A percentile compares a stretch with the other conserved stretches of the same genome.
Evolutionary conservation across 176 grass and related monocot genomes (phyloP).

Genomic region (Carex littledalei): DNA sequence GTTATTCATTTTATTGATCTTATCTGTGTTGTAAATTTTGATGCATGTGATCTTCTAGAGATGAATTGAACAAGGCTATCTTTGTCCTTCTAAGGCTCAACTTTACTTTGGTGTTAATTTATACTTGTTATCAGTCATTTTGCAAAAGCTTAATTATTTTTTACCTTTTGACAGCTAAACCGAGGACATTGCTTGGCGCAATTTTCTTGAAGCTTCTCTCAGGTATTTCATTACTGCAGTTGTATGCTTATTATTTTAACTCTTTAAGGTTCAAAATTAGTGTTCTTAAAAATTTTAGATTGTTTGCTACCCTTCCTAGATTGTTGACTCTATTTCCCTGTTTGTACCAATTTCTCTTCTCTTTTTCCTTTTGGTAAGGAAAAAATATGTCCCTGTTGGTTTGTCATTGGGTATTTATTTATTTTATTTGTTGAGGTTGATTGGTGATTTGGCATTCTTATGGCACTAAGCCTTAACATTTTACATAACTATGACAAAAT

Average conservation of each 20-base stretch:
- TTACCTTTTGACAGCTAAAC: conserved; percentile 49
- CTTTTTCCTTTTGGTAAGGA: conserved; percentile 13
- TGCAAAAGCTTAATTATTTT: background rate
- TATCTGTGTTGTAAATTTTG: background rate
- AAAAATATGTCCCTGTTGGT: background rate
- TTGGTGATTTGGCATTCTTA: background rate
- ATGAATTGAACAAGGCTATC: conserved; percentile 5
- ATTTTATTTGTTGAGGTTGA: background rate
- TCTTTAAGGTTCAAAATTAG: conserved; percentile 6
- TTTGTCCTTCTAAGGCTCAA: background rate
- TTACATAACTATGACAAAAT: conserved; percentile 1
- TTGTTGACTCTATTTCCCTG: background rate
- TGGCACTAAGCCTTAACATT: background rate
- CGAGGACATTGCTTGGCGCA: conserved; percentile 63
- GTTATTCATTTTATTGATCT: background rate
- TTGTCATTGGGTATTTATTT: conserved; percentile 6
- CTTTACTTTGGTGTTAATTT: background rate
- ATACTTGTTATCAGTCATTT: background rate
- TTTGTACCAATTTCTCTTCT: background rate
- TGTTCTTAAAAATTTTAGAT: background rate
- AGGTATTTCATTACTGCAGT: conserved; percentile 35
- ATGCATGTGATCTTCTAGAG: background rate
- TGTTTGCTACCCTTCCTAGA: background rate
- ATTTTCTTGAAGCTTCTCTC: conserved; percentile 76
- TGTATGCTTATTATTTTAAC: conserved; percentile 13